Evolutionary conservation across 2,329 filamentous ascomycete genomes (phyloP).

Genomic region (Colletotrichum lini): DNA sequence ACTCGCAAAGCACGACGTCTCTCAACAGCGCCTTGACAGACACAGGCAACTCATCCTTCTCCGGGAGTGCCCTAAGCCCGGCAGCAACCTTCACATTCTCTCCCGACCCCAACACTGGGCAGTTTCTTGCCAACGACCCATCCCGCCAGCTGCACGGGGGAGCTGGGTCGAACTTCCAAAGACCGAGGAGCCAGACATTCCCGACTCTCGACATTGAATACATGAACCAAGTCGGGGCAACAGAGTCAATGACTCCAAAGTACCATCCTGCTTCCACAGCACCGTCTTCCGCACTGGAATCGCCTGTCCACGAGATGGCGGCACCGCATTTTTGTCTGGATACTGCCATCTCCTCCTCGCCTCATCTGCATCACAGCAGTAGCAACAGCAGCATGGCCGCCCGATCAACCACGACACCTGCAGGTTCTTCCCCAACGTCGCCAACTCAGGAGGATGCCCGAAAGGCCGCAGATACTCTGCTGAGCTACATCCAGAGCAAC

Average conservation of each 20-base stretch:
- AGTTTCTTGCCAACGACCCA: constrained; percentile 67
- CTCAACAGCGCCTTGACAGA: constrained; percentile 78
- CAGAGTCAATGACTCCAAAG: constrained; percentile 66
- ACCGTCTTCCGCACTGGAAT: constrained; percentile 67
- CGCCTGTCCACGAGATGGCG: constrained; percentile 63
- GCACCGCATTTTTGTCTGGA: constrained; percentile 61
- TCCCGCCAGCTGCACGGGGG: constrained; percentile 54
- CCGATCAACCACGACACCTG: constrained; percentile 54
- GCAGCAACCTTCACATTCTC: constrained; percentile 82
- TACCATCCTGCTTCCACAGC: constrained; percentile 63
- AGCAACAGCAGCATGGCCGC: constrained; percentile 63
- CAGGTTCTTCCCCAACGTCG: constrained; percentile 73
- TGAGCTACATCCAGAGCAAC: constrained; percentile 84
- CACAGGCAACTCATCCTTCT: constrained; percentile 75
- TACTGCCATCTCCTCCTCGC: constrained; percentile 54
- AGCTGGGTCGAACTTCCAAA: constrained; percentile 70
- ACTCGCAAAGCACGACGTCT: constrained; percentile 77
- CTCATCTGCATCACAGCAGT: constrained; percentile 65
- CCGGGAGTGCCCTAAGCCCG: constrained; percentile 80
- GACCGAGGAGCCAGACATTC: constrained; percentile 90
- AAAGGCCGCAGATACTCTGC: constrained; percentile 83
- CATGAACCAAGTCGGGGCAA: constrained; percentile 59
- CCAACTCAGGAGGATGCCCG: constrained; percentile 90
- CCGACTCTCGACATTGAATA: constrained; percentile 78
- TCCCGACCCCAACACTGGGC: constrained; percentile 78